phyloP scores from a whole-genome alignment of 1,284 basidiomycete genomes.

The Pseudozyma hubeiensis region DNA sequence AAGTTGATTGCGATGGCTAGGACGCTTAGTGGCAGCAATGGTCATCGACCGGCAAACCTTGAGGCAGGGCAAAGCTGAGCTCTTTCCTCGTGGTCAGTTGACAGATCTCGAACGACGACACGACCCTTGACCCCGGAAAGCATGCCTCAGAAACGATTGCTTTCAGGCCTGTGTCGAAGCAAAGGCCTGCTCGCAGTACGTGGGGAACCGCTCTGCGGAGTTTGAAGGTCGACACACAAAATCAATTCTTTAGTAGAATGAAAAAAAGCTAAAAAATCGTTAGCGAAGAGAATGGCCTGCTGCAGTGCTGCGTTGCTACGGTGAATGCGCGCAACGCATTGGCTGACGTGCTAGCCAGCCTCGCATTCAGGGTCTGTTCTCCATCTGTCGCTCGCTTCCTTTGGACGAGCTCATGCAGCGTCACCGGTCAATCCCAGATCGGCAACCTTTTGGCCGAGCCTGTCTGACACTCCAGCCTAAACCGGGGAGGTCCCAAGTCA shows the following conservation, averaged over 20 bases:
- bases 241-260: too few relatives aligned
- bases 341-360: too few relatives aligned
- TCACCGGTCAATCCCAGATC: constrained; percentile 11
- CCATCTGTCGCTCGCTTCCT: neutral
- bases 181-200: too few relatives aligned
- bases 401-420: neutral
- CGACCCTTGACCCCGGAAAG: neutral
- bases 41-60: neutral
- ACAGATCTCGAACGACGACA: neutral
- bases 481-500: neutral
- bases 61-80: neutral
- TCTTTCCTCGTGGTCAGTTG: neutral
- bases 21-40: neutral
- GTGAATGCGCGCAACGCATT: too few relatives aligned
- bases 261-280: too few relatives aligned
- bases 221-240: too few relatives aligned
- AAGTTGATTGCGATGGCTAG: neutral
- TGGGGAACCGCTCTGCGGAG: too few relatives aligned
- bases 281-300: too few relatives aligned
- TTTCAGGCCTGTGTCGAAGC: too few relatives aligned
- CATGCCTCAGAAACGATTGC: too few relatives aligned
- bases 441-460: constrained; percentile 13
- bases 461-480: neutral
- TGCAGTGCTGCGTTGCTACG: too few relatives aligned
- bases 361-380: neutral